Percentiles rank a stretch among this genome's conserved stretches.
These are phyloP conservation scores for Solanum piurae DNA, from an alignment of 257 asterid genomes.

Conservation along the genomic window DNA sequence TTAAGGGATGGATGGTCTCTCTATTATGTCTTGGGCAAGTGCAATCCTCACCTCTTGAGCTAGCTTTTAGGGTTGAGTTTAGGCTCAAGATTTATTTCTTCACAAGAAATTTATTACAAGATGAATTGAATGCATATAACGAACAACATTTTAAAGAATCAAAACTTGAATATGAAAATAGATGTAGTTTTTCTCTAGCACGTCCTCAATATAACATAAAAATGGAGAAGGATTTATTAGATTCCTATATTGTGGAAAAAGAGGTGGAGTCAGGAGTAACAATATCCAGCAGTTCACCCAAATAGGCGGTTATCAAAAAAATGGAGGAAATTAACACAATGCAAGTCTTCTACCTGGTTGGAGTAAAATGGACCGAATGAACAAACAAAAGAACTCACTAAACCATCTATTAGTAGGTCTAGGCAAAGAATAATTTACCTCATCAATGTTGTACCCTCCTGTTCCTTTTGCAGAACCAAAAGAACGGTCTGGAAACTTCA, in stretches of 20 bases:
- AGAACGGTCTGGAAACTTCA: constrained; percentile 14
- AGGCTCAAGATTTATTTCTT: not conserved
- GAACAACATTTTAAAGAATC: not conserved
- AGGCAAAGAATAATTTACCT: constrained; percentile 33
- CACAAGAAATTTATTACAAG: not conserved
- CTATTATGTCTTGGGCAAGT: not conserved
- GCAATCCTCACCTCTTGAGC: not conserved
- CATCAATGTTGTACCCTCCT: constrained; percentile 33
- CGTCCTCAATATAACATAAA: not conserved
- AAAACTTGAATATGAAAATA: not conserved
- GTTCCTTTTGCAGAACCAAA: constrained; percentile 23
- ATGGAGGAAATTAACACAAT: not conserved
- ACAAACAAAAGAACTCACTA: not conserved
- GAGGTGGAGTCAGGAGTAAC: not conserved
- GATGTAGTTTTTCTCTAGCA: not conserved
- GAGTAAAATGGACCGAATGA: not conserved
- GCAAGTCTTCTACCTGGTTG: not conserved
- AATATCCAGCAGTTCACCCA: not conserved
- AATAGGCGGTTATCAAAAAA: not conserved
- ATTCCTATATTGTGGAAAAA: not conserved
- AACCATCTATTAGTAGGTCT: not conserved
- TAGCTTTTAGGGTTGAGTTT: not conserved
- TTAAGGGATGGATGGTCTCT: not conserved
- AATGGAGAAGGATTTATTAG: not conserved
- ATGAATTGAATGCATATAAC: not conserved